Base-by-base conservation (phyloP, 1,284 basidiomycete species). In the Puccinia brachypodii region DNA sequence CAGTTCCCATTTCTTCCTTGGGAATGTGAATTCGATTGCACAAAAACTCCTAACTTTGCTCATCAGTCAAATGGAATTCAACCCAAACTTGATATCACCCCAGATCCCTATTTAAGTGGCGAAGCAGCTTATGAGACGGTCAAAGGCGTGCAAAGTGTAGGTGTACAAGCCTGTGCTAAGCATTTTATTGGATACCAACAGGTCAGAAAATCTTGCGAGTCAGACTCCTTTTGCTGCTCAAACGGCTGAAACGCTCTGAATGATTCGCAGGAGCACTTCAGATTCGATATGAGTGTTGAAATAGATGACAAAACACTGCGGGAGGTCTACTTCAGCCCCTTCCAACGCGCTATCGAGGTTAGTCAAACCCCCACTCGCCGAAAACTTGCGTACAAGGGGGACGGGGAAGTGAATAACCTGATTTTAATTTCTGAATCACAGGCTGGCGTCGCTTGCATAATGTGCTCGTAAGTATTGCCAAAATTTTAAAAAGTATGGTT, bases 101-200 rank as follows among this genome's bases (percentile, higher is more conserved):
- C 19, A 58, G 85, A 85, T 31, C 58, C 78, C n/a, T 85, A 84
- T 81, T 76, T 86, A 19, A 83, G 69, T 62, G 86, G 85, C 16
- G 84, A 84, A 60, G 85, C 82, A 14, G 83, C 84, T 7, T 77
- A 82, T 79, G 76, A 84, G 47, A 84, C 84, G 1, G 83, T 85
- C 14, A 82, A 82, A 13, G 85, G 84, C 33, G 82, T 85, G 6
- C 86, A 86, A 78, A 80, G 81, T 19, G 75, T 81, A 1, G 84
- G 85, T 62, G 85, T 85, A 2, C 83, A 84, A 77, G 85, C 86
- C 4, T 83, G 78, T 16, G 64, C 84, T 40, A 86, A 86, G 83
- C 86, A 86, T 82, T 86, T 83, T 77, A 82, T 85, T 66, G 81
- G 76, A 66, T 84, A 86, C 77, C 84, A 86, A 76, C 85, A 86